Conservation (phyloP, 1,284 basidiomycete genomes). For the Ganoderma meredithae region DNA sequence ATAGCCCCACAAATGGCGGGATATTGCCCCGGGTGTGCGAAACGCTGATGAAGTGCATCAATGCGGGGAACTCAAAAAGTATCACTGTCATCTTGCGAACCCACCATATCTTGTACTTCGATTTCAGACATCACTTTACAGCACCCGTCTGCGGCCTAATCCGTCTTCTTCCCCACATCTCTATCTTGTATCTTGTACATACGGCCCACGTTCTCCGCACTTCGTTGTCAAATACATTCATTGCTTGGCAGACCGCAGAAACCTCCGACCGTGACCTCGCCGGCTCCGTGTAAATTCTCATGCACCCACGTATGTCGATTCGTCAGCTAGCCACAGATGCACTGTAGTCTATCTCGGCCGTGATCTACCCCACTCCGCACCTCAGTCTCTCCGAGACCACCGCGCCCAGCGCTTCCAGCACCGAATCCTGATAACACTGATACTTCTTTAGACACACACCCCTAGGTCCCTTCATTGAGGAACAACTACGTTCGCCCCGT, state of each 20-base stretch:
- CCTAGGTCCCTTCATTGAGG: not conserved
- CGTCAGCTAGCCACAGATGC: not conserved
- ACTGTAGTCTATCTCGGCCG: no score
- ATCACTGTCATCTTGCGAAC: not conserved
- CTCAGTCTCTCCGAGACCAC: not conserved
- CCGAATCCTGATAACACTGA: not conserved
- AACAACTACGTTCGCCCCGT: not conserved
- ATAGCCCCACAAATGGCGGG: slow-evolving; percentile 32
- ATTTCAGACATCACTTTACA: not conserved
- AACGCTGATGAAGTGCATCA: slow-evolving; percentile 11
- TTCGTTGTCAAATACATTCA: not conserved
- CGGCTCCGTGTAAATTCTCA: no score
- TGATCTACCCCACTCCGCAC: no score
- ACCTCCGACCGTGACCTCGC: not conserved
- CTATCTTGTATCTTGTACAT: slow-evolving; percentile 8
- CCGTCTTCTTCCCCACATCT: not conserved
- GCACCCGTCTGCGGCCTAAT: not conserved
- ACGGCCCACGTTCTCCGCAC: not conserved
- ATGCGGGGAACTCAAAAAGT: not conserved
- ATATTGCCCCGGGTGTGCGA: slow-evolving; percentile 26
- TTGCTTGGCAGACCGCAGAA: slow-evolving; percentile 14
- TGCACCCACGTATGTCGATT: not conserved
- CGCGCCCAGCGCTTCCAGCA: not conserved
- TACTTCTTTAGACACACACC: not conserved
- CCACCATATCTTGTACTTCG: not conserved